Evolutionary conservation across 305 asterid species (phyloP), one percentile per base, ranked within the genome.

Genomic region (Fraxinus platypoda): DNA sequence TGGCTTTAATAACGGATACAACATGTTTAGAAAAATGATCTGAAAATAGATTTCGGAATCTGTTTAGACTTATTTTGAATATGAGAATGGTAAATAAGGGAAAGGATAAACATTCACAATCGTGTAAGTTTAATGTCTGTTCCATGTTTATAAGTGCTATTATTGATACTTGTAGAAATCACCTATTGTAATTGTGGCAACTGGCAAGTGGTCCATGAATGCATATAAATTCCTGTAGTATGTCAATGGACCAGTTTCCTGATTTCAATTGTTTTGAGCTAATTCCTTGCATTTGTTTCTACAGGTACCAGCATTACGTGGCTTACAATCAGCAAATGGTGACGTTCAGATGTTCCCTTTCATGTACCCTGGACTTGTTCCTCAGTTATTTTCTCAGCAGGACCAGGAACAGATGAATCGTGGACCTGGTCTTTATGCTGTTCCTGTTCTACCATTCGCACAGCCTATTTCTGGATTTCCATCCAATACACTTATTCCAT

Each of bases 391-490:
- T 75, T 88, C 87, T 37, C 94, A 87, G 57, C 94, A 87, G 83
- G 88, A 86, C 64, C 93, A 90, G 84, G 99, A 94, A 79, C 92
- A 81, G 91, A 83, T 89, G 76, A 91, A 92, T 84, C 93, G 81
- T 83, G 98, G 98, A 35, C 94, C 93, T 57, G 99, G 99, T 75
- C 90, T 95, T 34, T 95, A 95, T 89, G 99, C 97, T 80, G 97
- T 95, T 84, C 90, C 95, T 1, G 89, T 90, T 78, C 83, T 31
- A 86, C 94, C 97, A 7, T 83, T 81, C 81, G 84, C 78, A 91
- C 97, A 93, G 71, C 89, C 89, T 33, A 49, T 87, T 76, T 77
- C 85, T 31, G 97, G 95, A 66, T 88, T 90, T 86, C 89, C 90
- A 52, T 75, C 95, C 21, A 89, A 86, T 73, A 79, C 89, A 43